Conservation (phyloP, 2,329 filamentous ascomycete genomes). For the Monosporascus sp. region DNA sequence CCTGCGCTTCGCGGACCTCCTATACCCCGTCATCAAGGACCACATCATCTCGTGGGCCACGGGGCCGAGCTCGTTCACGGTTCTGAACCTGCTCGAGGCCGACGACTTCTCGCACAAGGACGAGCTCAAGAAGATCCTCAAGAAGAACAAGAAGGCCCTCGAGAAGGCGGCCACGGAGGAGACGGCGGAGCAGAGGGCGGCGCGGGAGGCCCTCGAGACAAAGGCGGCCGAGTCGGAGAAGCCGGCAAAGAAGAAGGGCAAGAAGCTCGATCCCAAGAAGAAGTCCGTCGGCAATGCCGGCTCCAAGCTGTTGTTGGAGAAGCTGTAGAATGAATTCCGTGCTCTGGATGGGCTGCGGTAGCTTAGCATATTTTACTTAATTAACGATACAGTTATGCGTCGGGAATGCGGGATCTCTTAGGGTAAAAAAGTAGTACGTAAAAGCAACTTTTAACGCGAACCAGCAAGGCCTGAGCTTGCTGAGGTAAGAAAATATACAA, state of each 20-base stretch:
- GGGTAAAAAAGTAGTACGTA: too few relatives aligned
- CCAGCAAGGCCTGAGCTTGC: too few relatives aligned
- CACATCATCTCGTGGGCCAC: conserved; percentile 79
- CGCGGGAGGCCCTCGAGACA: conserved; percentile 45
- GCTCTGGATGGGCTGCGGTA: too few relatives aligned
- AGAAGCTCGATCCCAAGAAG: conserved; percentile 34
- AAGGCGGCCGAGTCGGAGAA: conserved; percentile 32
- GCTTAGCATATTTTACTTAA: too few relatives aligned
- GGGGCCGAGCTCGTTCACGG: conserved; percentile 77
- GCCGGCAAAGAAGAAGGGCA: conserved; percentile 28
- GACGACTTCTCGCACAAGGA: conserved; percentile 61
- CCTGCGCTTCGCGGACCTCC: conserved; percentile 70
- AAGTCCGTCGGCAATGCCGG: conserved; percentile 55
- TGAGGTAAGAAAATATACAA: too few relatives aligned
- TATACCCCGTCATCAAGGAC: conserved; percentile 78
- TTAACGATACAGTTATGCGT: too few relatives aligned
- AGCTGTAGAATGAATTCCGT: conserved; percentile 28
- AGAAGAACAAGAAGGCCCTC: conserved; percentile 66
- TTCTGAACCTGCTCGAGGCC: conserved; percentile 75
- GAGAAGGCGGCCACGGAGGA: conserved; percentile 60
- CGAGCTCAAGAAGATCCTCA: conserved; percentile 64
- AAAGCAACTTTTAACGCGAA: too few relatives aligned
- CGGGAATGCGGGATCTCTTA: too few relatives aligned
- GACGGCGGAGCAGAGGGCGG: conserved; percentile 47
- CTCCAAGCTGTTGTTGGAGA: conserved; percentile 54